These are phyloP conservation scores for Pseudogymnoascus sp. DNA, from an alignment of 2,329 filamentous ascomycete species.

Conservation along the genomic window DNA sequence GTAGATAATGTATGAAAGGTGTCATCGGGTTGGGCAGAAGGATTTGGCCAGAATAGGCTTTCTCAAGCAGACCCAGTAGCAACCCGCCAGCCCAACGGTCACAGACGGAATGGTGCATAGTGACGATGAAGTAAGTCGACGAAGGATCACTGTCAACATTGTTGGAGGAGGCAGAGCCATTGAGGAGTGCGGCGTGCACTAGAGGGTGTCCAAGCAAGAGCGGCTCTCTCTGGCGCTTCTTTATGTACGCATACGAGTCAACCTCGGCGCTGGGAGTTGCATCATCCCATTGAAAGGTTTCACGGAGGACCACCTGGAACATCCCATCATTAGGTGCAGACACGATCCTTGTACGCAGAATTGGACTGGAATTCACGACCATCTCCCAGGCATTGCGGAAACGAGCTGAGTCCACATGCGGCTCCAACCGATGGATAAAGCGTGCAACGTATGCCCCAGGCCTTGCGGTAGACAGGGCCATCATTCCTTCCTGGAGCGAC, in stretches of 20 bases:
- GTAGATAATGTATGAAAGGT: background rate
- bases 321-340: constrained; percentile 6
- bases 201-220: background rate
- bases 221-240: background rate
- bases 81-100: constrained; percentile 52
- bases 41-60: constrained; percentile 15
- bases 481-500: constrained; percentile 31
- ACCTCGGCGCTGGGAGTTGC: background rate
- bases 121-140: background rate
- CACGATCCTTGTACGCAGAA: constrained; percentile 29
- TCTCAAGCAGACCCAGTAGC: constrained; percentile 4
- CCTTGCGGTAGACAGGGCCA: constrained; percentile 27
- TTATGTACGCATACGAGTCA: background rate
- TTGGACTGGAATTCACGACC: constrained; percentile 17
- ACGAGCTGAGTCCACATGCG: constrained; percentile 14
- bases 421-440: constrained; percentile 13
- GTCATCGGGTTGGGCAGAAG: background rate
- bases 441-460: constrained; percentile 30
- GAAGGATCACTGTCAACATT: background rate
- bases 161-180: background rate
- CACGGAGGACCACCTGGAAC: constrained; percentile 16
- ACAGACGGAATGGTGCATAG: constrained; percentile 50
- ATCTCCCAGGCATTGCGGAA: constrained; percentile 24
- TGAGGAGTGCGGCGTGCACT: background rate
- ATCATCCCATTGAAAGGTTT: constrained; percentile 7